Conservation (phyloP, 1,284 basidiomycete species). For the Taiwanofungus camphoratus region DNA sequence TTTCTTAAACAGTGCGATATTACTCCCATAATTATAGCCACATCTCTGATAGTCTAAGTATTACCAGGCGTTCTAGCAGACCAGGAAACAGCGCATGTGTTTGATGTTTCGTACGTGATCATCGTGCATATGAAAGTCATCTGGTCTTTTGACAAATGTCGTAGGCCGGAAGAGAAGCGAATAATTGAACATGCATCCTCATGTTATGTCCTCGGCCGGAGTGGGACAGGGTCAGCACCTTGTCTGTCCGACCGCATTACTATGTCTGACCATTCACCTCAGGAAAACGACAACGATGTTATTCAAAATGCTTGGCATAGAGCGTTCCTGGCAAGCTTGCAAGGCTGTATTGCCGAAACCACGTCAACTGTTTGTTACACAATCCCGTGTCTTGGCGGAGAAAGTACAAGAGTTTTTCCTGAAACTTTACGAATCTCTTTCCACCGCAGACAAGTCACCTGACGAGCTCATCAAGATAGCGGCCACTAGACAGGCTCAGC, state of each 20-base stretch:
- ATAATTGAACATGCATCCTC: slow-evolving; percentile 59
- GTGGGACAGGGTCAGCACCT: slow-evolving; percentile 61
- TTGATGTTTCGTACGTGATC: slow-evolving; percentile 46
- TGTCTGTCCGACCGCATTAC: neutral
- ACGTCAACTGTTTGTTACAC: slow-evolving; percentile 69
- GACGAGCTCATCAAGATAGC: slow-evolving; percentile 32
- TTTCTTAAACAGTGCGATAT: slow-evolving; percentile 42
- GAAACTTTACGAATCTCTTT: slow-evolving; percentile 45
- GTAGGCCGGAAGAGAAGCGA: slow-evolving; percentile 49
- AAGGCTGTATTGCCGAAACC: slow-evolving; percentile 28
- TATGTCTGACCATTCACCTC: slow-evolving; percentile 4
- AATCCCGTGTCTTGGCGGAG: slow-evolving; percentile 56
- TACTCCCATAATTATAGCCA: slow-evolving; percentile 5
- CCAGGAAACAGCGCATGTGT: slow-evolving; percentile 42
- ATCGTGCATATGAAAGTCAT: neutral
- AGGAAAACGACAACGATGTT: slow-evolving; percentile 75
- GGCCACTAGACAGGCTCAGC: slow-evolving; percentile 17
- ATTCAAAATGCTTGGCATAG: slow-evolving; percentile 67
- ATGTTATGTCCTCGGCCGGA: slow-evolving; percentile 65
- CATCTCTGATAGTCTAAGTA: too few relatives aligned
- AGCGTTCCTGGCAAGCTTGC: slow-evolving; percentile 41
- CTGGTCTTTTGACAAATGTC: too few relatives aligned
- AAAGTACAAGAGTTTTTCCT: slow-evolving; percentile 64
- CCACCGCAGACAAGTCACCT: slow-evolving; percentile 32
- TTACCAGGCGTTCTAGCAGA: slow-evolving; percentile 43